Base-by-base conservation (phyloP, 768 basidiomycete genomes). In the Tylopilus sp. region DNA sequence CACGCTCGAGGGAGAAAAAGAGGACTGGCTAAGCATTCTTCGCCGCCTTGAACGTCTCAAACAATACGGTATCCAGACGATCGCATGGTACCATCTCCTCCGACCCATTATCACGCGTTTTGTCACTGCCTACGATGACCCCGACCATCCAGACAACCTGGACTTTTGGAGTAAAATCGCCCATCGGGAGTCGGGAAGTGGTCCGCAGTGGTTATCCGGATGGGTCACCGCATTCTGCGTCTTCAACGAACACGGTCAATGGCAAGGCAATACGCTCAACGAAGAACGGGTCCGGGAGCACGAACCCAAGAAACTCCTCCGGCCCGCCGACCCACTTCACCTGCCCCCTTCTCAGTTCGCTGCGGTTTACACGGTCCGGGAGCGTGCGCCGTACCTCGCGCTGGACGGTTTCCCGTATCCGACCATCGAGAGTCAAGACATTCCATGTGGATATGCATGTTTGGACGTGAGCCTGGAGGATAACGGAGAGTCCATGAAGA, bases 171-270 rank as follows among this genome's bases (percentile, higher is more conserved):
- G 69, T 50, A 66, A 64, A 53, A 64, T 74, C 22, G 64, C 68
- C 0, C 67, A 70, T 41, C 53, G 52, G 33, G 57, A 70, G 10
- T 16, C 40, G 11, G 67, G 60, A 12, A 67, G 65, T n/a, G 72
- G 70, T 3, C 58, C 65, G 2, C 55, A 59, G 12, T 70, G 55
- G 55, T 49, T 77, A n/a, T 68, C 69, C 3, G 76, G 74, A 0
- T 75, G 74, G 75, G 70, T 75, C 46, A 69, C 66, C 21, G 69
- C 70, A 17, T 76, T 76, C 45, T 71, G 71, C 40, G 67, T 65
- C 37, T 69, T 59, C 65, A 57, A 66, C 46, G 59, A 61, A n/a
- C 60, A 57, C 2, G 71, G 73, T 13, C 41, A 60, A 38, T 73
- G 73, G 67, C 60, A 64, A 28, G 72, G 69, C 24, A 58, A 66